Base-by-base conservation (phyloP, 768 basidiomycete genomes). In the Leccinum incarnatum region DNA sequence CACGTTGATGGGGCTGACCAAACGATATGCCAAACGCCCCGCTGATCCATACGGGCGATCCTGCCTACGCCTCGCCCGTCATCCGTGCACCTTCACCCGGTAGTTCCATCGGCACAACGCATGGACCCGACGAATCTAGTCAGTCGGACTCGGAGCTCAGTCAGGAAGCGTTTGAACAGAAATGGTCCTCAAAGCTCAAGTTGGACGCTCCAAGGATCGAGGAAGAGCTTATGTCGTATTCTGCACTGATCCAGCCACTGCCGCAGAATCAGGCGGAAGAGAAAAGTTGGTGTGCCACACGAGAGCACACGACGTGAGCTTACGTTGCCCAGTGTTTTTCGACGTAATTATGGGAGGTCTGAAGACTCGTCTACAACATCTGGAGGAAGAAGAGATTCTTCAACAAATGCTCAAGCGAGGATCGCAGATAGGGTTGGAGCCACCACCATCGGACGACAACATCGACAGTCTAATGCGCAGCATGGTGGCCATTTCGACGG, bases 21-120 rank as follows among this genome's bases (percentile, higher is more conserved):
- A 27, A 48, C 5, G 25, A 49, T 0, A 73, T 76, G 74, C 70
- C 69, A 34, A 70, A 62, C 11, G 57, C 69, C 15, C 69, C 72
- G 23, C 59, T 67, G 1, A 75, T 74, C 42, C 72, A 75, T 53
- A 51, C 65, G 1, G 69, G 70, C 34, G 74, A 74, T 50, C 75
- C 75, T 32, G 74, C 73, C 2, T 81, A 81, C 58, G 79, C 75
- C 32, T 72, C 80, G 1, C 79, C 80, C 3, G 70, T 81, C 57
- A 74, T 80, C 21, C 77, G 80, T 36, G 73, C 76, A 8, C 75
- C 78, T 5, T 81, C 80, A 2, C 81, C 80, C 30, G 77, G 77
- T 8, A 78, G 76, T 53, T 79, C 80, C 14, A 72, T 81, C 51
- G 79, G 76, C 37, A 80, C 80, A 45, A 72, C 76, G n/a, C 80